These are phyloP conservation scores for Priceomyces castillae DNA, from an alignment of 805 yeast species.

Conservation along the genomic window DNA sequence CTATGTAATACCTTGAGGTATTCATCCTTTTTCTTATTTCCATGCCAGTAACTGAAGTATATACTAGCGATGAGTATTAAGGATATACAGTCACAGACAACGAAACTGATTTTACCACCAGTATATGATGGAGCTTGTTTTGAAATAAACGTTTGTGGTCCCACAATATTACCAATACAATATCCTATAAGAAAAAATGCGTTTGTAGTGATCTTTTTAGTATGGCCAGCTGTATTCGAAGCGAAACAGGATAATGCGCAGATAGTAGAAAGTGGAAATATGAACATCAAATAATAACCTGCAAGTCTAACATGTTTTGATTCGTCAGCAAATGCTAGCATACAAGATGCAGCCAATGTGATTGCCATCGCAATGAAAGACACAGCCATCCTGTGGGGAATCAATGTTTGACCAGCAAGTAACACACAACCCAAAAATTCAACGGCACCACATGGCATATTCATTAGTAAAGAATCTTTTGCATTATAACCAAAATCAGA, in stretches of 20 bases:
- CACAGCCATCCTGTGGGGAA: conserved; percentile 21
- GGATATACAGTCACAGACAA: conserved; percentile 6
- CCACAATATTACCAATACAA: conserved; percentile 28
- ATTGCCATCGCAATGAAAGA: conserved; percentile 17
- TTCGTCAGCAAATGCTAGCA: conserved; percentile 42
- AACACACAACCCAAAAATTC: conserved; percentile 27
- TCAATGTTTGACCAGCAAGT: conserved; percentile 25
- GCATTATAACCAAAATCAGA: conserved; percentile 17
- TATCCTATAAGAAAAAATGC: conserved; percentile 21
- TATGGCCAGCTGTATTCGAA: conserved; percentile 9
- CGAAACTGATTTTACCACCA: conserved; percentile 18
- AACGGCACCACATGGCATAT: conserved; percentile 38
- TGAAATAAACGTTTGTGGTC: conserved; percentile 25
- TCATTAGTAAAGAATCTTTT: conserved; percentile 26
- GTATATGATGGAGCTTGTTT: conserved; percentile 25
- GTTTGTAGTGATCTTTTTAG: conserved; percentile 9
- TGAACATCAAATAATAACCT: conserved; percentile 28
- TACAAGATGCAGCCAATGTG: conserved; percentile 16
- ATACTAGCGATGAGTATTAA: conserved; percentile 5
- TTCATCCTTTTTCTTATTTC: conserved; percentile 13
- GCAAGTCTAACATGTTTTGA: conserved; percentile 16
- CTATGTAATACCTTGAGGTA: conserved; percentile 18
- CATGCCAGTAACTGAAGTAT: conserved; percentile 5
- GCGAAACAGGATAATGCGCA: conserved; percentile 19
- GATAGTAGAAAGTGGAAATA: conserved; percentile 27